These are phyloP conservation scores for Umbilicus rupestris DNA, from an alignment of 164 flowering plant genomes.

Conservation along the genomic window DNA sequence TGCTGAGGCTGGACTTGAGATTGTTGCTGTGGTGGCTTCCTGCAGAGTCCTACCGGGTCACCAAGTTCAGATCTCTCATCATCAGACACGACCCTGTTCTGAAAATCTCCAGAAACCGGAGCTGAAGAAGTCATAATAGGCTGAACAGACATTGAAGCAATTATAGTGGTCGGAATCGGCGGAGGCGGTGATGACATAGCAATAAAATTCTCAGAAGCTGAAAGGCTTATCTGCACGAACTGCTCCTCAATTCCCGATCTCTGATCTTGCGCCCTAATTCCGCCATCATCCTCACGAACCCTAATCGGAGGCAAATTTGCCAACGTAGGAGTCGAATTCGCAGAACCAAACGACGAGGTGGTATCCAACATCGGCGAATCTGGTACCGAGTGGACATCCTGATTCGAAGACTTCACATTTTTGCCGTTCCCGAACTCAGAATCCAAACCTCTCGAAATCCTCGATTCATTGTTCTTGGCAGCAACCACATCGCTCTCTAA, in stretches of 20 bases:
- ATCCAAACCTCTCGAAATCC: conserved; percentile 1
- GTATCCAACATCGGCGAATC: conserved; percentile 79
- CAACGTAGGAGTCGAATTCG: conserved; percentile 60
- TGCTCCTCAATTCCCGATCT: conserved; percentile 44
- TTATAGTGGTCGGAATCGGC: neutral
- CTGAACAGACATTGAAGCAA: conserved; percentile 9
- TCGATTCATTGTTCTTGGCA: conserved; percentile 12
- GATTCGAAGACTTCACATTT: conserved; percentile 24
- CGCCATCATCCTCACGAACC: conserved; percentile 39
- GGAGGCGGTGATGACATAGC: neutral
- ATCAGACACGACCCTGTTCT: conserved; percentile 26
- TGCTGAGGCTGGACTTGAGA: conserved; percentile 13
- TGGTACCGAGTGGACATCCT: conserved; percentile 61
- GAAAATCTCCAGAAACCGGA: conserved; percentile 12
- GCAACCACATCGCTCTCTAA: conserved; percentile 25
- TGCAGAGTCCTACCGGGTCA: conserved; percentile 24
- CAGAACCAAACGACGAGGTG: conserved; percentile 62
- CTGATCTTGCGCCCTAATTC: conserved; percentile 23
- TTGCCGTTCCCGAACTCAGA: conserved; percentile 11
- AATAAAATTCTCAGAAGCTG: conserved; percentile 16
- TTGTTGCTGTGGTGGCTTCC: conserved; percentile 25
- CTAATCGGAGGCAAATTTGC: conserved; percentile 64
- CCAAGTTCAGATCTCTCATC: conserved; percentile 82
- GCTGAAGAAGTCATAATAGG: conserved; percentile 15
- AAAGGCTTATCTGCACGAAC: conserved; percentile 41